A percentile compares a stretch with the other conserved stretches of the same genome.
These are phyloP conservation scores for Limtongia smithiae DNA, from an alignment of 805 yeast genomes.

Conservation along the genomic window DNA sequence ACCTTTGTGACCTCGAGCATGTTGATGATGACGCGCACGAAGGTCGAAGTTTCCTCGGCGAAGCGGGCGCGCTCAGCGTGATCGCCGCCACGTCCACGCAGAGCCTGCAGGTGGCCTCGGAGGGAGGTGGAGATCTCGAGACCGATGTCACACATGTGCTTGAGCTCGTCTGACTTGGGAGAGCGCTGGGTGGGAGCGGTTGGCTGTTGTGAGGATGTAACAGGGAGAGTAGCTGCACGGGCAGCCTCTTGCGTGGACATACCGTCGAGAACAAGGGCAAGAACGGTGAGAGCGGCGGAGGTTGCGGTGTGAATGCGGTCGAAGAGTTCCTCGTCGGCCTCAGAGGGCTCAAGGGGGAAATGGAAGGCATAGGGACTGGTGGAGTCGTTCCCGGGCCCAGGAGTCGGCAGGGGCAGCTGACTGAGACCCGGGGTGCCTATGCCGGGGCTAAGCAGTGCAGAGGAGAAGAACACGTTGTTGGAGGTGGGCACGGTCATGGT, in stretches of 20 bases:
- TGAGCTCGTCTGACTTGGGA: conserved; percentile 65
- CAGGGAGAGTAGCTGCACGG: conserved; percentile 24
- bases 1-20: conserved; percentile 79
- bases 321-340: conserved; percentile 64
- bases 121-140: conserved; percentile 76
- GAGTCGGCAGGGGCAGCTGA: neutral
- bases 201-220: conserved; percentile 35
- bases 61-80: conserved; percentile 56
- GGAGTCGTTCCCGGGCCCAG: conserved; percentile 9
- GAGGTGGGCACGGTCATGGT: neutral
- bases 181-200: neutral
- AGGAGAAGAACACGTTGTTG: conserved; percentile 7
- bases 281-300: conserved; percentile 69
- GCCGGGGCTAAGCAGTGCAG: conserved; percentile 9
- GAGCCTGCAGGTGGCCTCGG: conserved; percentile 50
- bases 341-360: conserved; percentile 38
- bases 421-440: conserved; percentile 1
- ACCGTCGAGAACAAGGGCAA: conserved; percentile 59
- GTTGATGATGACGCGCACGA: conserved; percentile 51
- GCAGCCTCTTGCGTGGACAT: conserved; percentile 27
- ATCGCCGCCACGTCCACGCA: conserved; percentile 44
- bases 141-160: conserved; percentile 71
- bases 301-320: conserved; percentile 62
- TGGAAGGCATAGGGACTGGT: conserved; percentile 21
- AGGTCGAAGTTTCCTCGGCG: conserved; percentile 82